Conservation (phyloP, 176 grass and related monocot species). For the Phyllostachys edulis region DNA sequence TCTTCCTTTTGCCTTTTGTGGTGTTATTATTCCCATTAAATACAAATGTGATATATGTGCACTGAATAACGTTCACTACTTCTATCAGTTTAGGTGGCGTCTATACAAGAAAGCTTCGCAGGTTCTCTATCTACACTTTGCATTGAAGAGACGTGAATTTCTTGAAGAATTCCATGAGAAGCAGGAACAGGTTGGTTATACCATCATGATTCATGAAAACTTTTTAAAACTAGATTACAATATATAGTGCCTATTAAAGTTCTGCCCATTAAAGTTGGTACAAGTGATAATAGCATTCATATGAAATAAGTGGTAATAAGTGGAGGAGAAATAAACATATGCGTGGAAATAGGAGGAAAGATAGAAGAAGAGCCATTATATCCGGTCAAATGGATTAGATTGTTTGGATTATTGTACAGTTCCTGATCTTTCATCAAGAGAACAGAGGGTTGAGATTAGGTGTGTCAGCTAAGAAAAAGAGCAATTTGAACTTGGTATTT, state of each 20-base stretch:
- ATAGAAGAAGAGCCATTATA: neutral
- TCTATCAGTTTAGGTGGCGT: slow-evolving; percentile 93
- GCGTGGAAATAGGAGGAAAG: slow-evolving; percentile 8
- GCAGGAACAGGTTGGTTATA: slow-evolving; percentile 82
- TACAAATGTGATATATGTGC: slow-evolving; percentile 9
- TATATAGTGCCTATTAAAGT: slow-evolving; percentile 9
- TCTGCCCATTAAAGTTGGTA: slow-evolving; percentile 8
- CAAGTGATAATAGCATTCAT: neutral
- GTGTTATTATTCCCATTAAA: slow-evolving; percentile 22
- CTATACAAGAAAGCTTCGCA: slow-evolving; percentile 96
- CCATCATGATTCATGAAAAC: neutral
- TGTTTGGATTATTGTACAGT: neutral
- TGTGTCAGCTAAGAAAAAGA: neutral
- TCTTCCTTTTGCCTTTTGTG: slow-evolving; percentile 4
- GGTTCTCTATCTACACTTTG: slow-evolving; percentile 91
- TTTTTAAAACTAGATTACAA: slow-evolving; percentile 5
- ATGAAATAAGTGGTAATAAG: slow-evolving; percentile 6
- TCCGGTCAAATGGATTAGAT: neutral
- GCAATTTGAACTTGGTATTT: neutral
- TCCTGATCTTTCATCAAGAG: slow-evolving; percentile 12
- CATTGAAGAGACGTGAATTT: slow-evolving; percentile 85
- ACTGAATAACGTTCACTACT: slow-evolving; percentile 55
- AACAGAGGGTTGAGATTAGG: neutral
- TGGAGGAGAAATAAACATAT: neutral
- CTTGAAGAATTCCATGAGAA: slow-evolving; percentile 98